These are phyloP conservation scores for Taphrina pruni DNA, from an alignment of 1,139 yeast species.

Conservation along the genomic window DNA sequence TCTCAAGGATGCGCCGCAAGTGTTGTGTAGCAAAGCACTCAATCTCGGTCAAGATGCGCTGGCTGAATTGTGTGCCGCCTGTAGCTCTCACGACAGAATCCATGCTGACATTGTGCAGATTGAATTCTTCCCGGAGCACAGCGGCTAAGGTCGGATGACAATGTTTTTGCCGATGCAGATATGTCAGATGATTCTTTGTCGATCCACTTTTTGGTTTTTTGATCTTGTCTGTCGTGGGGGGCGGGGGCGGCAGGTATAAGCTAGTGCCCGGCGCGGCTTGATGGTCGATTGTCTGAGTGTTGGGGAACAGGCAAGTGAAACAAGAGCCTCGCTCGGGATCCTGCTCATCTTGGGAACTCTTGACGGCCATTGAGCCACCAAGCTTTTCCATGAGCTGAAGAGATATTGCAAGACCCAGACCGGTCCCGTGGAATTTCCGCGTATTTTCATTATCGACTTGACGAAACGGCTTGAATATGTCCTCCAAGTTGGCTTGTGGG, in stretches of 20 bases:
- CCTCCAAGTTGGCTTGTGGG: constrained; percentile 77
- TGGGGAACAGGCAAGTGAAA: constrained; percentile 29
- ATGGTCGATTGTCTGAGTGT: neutral
- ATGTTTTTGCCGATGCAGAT: constrained; percentile 5
- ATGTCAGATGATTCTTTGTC: neutral
- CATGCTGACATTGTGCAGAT: constrained; percentile 1
- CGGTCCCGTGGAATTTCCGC: constrained; percentile 69
- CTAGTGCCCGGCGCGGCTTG: constrained; percentile 16
- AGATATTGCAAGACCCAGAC: constrained; percentile 66
- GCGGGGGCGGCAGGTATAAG: neutral
- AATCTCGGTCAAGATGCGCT: constrained; percentile 17
- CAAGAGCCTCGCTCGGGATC: constrained; percentile 23
- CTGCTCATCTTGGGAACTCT: constrained; percentile 48
- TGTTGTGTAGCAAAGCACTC: constrained; percentile 14
- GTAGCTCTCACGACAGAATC: neutral
- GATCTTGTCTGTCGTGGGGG: neutral
- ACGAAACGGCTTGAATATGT: constrained; percentile 85
- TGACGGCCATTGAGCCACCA: constrained; percentile 92
- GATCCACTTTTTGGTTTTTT: neutral
- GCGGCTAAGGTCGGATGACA: neutral
- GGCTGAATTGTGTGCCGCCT: constrained; percentile 1
- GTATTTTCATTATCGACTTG: constrained; percentile 94
- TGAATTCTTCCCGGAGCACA: constrained; percentile 5
- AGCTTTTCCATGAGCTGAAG: constrained; percentile 82
- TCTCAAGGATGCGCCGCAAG: constrained; percentile 1